Percentiles rank a stretch among this genome's conserved stretches.
Conservation (phyloP, 2,329 filamentous ascomycete species). For the Paecilomyces variotii region DNA sequence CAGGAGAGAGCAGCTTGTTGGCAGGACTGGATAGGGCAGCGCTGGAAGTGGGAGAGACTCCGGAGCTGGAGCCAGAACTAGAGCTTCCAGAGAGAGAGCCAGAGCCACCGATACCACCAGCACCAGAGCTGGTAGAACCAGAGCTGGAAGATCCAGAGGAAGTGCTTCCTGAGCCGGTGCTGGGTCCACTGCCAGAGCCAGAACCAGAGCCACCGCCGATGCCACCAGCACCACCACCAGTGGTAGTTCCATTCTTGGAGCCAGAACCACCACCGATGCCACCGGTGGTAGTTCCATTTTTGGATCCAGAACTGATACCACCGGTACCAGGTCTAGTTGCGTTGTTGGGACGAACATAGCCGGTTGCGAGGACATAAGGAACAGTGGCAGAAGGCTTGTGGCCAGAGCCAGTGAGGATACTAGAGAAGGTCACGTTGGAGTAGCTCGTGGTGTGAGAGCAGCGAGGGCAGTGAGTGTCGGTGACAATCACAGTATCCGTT, state of each 20-base stretch:
- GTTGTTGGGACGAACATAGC: constrained; percentile 3
- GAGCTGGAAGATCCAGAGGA: constrained; percentile 6
- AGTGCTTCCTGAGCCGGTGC: too few relatives aligned
- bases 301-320: constrained; percentile 9
- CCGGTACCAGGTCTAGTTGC: constrained; percentile 4
- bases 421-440: not conserved
- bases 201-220: constrained; percentile 7
- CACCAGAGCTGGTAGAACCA: constrained; percentile 3
- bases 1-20: constrained; percentile 16
- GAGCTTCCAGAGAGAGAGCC: not conserved
- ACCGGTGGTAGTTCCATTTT: not conserved
- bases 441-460: not conserved
- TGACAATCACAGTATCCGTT: not conserved
- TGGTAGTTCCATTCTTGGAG: not conserved
- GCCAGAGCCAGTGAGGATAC: not conserved
- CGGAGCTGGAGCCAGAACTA: not conserved
- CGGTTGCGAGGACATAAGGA: constrained; percentile 7
- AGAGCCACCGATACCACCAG: not conserved
- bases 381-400: not conserved
- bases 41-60: not conserved
- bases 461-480: not conserved
- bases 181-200: too few relatives aligned
- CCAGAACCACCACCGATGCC: constrained; percentile 9
- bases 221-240: not conserved
- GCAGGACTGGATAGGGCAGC: constrained; percentile 18